Conservation (phyloP, 306 rosid genomes). For the Cotoneaster glaucophyllus region DNA sequence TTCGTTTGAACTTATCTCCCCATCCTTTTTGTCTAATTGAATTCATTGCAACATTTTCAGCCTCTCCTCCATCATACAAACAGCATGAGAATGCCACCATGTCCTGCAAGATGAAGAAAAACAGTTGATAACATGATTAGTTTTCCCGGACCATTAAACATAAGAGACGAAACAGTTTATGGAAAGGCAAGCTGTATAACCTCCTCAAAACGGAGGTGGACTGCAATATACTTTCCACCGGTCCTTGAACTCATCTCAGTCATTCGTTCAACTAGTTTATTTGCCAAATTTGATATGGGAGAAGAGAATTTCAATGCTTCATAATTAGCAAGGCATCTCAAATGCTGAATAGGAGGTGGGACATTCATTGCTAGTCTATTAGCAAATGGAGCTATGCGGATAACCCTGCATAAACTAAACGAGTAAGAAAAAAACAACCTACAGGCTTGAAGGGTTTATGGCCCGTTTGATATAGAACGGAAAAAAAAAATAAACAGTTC, state of each 20-base stretch:
- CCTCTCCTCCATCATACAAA: slow-evolving; percentile 77
- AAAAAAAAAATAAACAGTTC: slow-evolving; percentile 7
- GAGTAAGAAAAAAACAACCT: slow-evolving; percentile 1
- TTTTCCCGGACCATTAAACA: background rate
- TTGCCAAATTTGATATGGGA: slow-evolving; percentile 62
- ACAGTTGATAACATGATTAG: background rate
- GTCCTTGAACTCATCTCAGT: slow-evolving; percentile 61
- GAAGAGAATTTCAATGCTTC: slow-evolving; percentile 79
- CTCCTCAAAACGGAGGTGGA: slow-evolving; percentile 99
- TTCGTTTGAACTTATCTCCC: slow-evolving; percentile 74
- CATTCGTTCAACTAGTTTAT: slow-evolving; percentile 63
- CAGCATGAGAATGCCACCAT: slow-evolving; percentile 99
- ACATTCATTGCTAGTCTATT: slow-evolving; percentile 92
- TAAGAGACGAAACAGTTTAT: background rate
- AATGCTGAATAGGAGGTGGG: slow-evolving; percentile 78
- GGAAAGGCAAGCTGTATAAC: slow-evolving; percentile 35
- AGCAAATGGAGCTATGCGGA: slow-evolving; percentile 86
- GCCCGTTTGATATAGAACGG: background rate
- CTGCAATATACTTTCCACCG: slow-evolving; percentile 69
- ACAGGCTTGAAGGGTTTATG: background rate
- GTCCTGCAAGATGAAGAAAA: slow-evolving; percentile 47
- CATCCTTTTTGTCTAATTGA: slow-evolving; percentile 77
- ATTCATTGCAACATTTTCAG: slow-evolving; percentile 74
- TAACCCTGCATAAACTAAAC: slow-evolving; percentile 48
- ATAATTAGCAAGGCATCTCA: slow-evolving; percentile 89